These are phyloP conservation scores for Annulohypoxylon nitens DNA, from an alignment of 495 filamentous ascomycete genomes.

Conservation along the genomic window DNA sequence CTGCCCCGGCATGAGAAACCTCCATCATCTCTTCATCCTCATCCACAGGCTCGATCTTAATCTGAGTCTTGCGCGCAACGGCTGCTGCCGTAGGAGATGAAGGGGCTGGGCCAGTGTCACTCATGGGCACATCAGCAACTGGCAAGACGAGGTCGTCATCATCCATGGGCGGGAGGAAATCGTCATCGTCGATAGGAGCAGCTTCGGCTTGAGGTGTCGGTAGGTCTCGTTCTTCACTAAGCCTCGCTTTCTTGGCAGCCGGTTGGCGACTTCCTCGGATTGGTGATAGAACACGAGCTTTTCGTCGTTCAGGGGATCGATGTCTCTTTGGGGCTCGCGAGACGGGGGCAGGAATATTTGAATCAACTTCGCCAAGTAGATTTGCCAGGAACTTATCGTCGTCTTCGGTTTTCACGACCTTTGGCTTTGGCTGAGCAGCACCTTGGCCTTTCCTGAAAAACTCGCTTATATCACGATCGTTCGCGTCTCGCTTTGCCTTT, in stretches of 20 bases:
- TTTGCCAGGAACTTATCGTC: conserved; percentile 88
- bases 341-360: conserved; percentile 74
- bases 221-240: conserved; percentile 58
- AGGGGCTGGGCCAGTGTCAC: conserved; percentile 73
- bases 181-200: conserved; percentile 68
- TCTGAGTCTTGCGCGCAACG: conserved; percentile 76
- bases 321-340: conserved; percentile 69
- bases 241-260: conserved; percentile 64
- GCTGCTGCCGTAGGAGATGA: conserved; percentile 90
- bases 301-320: conserved; percentile 79
- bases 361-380: conserved; percentile 89
- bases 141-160: conserved; percentile 61
- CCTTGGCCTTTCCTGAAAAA: conserved; percentile 86
- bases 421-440: conserved; percentile 78
- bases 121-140: conserved; percentile 73
- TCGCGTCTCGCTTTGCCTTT: conserved; percentile 83
- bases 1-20: conserved; percentile 79
- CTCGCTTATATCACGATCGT: conserved; percentile 90
- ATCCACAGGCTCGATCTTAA: conserved; percentile 73
- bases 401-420: conserved; percentile 82
- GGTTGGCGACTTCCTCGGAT: conserved; percentile 62
- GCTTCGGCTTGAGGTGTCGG: conserved; percentile 62
- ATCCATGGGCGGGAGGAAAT: conserved; percentile 64
- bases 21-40: conserved; percentile 89
- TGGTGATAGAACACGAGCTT: conserved; percentile 84